phyloP scores from a whole-genome alignment of 164 flowering plant genomes.

The Amborella trichopoda region DNA sequence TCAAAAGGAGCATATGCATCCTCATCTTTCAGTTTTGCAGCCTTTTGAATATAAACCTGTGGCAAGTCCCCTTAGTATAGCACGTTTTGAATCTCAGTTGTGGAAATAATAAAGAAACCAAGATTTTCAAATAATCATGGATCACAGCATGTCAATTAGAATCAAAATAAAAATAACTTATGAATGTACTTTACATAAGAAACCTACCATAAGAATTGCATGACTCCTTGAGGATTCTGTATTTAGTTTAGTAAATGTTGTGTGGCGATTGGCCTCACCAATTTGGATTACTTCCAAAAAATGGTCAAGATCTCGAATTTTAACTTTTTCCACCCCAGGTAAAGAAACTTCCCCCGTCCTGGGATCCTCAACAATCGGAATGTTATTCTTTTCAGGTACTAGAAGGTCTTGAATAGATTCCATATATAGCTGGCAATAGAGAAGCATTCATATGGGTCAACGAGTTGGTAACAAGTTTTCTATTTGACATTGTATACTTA shows the following conservation, averaged over 20 bases:
- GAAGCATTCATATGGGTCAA: too few relatives aligned
- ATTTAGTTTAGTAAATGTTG: conserved; percentile 81
- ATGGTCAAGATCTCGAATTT: conserved; percentile 48
- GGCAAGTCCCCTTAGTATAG: too few relatives aligned
- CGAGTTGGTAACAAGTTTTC: too few relatives aligned
- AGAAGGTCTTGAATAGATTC: conserved; percentile 85
- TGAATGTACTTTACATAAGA: too few relatives aligned
- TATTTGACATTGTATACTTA: too few relatives aligned
- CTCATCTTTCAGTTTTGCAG: conserved; percentile 22
- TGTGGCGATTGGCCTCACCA: conserved; percentile 86
- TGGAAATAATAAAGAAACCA: too few relatives aligned
- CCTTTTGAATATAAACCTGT: conserved; percentile 53
- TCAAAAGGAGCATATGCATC: conserved; percentile 16
- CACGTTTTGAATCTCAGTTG: too few relatives aligned
- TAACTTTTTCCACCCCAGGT: conserved; percentile 53
- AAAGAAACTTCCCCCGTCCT: conserved; percentile 77
- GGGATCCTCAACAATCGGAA: conserved; percentile 66
- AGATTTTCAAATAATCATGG: too few relatives aligned
- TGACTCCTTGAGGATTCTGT: conserved; percentile 94
- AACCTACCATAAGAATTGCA: conserved; percentile 84
- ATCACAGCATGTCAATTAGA: too few relatives aligned
- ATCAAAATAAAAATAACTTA: too few relatives aligned
- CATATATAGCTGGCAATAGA: conserved; percentile 81
- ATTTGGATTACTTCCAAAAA: conserved; percentile 49
- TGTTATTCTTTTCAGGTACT: conserved; percentile 65